A percentile compares a stretch with the other conserved stretches of the same genome.
These are phyloP conservation scores for Apiospora saccharicola DNA, from an alignment of 2,329 filamentous ascomycete genomes.

Conservation along the genomic window DNA sequence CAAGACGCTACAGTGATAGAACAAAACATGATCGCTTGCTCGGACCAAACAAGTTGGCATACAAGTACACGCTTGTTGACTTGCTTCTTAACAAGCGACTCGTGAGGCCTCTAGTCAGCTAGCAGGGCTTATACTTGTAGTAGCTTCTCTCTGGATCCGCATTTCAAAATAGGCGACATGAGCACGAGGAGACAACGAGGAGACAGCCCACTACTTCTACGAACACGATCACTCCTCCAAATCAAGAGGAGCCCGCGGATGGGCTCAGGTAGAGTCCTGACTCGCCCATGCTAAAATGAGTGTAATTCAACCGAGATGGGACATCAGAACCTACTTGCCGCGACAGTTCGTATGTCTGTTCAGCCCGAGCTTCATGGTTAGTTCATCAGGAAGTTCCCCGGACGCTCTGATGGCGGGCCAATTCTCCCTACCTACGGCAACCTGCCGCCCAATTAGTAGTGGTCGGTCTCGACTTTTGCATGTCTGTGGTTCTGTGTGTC, in stretches of 20 bases:
- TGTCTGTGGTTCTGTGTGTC: not conserved
- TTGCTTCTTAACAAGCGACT: not conserved
- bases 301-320: conserved; percentile 2
- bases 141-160: not conserved
- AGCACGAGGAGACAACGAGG: not conserved
- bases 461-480: not conserved
- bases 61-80: not conserved
- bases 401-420: conserved; percentile 16
- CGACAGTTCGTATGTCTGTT: conserved; percentile 11
- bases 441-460: not conserved
- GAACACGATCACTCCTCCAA: no score
- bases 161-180: not conserved
- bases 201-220: not conserved
- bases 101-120: not conserved
- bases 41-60: not conserved
- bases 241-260: not conserved
- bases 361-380: not conserved
- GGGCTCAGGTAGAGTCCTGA: conserved; percentile 8
- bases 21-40: conserved; percentile 14
- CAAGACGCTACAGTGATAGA: not conserved
- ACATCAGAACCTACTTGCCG: not conserved
- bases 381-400: conserved; percentile 14
- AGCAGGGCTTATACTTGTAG: not conserved
- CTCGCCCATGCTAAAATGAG: conserved; percentile 8
- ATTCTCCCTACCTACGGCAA: not conserved